A percentile compares a stretch with the other conserved stretches of the same genome.
phyloP scores from a whole-genome alignment of 768 basidiomycete genomes.

The Mycena haematopus region DNA sequence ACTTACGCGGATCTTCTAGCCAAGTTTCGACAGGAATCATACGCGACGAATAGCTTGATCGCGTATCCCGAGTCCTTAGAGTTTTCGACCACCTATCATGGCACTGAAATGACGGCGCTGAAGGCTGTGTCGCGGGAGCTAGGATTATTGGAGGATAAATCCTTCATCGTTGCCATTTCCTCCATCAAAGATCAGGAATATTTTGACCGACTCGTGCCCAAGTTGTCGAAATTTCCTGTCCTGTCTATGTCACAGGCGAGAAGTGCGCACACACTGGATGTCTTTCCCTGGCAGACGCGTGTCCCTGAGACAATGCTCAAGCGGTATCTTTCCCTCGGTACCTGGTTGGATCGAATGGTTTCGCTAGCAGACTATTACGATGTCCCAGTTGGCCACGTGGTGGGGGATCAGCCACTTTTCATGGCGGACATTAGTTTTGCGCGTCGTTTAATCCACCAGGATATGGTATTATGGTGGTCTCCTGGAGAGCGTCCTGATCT shows the following conservation, averaged over 20 bases:
- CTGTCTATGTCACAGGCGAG: slow-evolving; percentile 86
- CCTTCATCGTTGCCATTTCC: slow-evolving; percentile 80
- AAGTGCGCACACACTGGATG: slow-evolving; percentile 73
- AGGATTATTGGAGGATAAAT: slow-evolving; percentile 73
- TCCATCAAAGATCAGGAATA: slow-evolving; percentile 85
- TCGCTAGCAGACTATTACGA: slow-evolving; percentile 91
- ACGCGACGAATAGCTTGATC: slow-evolving; percentile 55
- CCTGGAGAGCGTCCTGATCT: slow-evolving; percentile 87
- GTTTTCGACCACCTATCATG: slow-evolving; percentile 77
- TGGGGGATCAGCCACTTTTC: slow-evolving; percentile 87
- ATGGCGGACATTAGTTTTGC: slow-evolving; percentile 92
- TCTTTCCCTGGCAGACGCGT: slow-evolving; percentile 89
- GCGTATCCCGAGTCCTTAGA: slow-evolving; percentile 68
- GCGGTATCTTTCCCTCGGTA: slow-evolving; percentile 79
- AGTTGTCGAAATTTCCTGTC: slow-evolving; percentile 84
- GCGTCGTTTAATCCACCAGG: slow-evolving; percentile 83
- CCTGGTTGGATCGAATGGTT: slow-evolving; percentile 81
- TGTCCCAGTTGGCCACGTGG: slow-evolving; percentile 90
- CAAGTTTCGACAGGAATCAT: slow-evolving; percentile 49
- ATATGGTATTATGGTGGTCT: slow-evolving; percentile 98
- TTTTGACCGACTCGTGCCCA: slow-evolving; percentile 75
- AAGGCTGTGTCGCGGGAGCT: slow-evolving; percentile 90
- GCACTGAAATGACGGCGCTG: slow-evolving; percentile 77
- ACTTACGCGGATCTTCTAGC: slow-evolving; percentile 69
- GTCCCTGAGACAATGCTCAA: slow-evolving; percentile 84